phyloP scores from a whole-genome alignment of 2,329 filamentous ascomycete species.

The Hypoxylon sp. region DNA sequence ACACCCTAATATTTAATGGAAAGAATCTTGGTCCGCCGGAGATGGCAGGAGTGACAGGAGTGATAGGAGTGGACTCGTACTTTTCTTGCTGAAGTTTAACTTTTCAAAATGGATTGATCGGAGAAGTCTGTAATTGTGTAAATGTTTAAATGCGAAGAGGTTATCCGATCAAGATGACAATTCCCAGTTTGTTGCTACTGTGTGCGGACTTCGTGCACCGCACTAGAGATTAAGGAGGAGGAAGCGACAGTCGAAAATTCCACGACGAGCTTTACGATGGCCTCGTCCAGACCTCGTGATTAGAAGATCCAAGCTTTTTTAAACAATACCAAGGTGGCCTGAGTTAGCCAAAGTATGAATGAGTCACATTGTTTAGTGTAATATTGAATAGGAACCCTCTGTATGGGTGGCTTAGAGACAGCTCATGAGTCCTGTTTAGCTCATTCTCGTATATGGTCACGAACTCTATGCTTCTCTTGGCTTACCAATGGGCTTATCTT shows the following conservation, averaged over 20 bases:
- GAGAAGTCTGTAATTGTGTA: background rate
- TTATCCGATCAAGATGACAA: background rate
- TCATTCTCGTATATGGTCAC: background rate
- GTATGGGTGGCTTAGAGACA: background rate
- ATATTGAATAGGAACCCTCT: background rate
- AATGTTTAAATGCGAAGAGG: background rate
- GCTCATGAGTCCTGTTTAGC: background rate
- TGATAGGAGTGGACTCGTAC: background rate
- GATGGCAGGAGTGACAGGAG: background rate
- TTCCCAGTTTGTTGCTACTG: background rate
- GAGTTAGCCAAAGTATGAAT: background rate
- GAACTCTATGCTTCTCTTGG: background rate
- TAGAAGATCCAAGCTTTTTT: background rate
- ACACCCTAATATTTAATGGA: background rate
- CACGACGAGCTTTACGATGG: background rate
- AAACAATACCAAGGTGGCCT: background rate
- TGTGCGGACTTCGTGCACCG: background rate
- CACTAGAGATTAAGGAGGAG: background rate
- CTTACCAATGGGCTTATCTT: background rate
- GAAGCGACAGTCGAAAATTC: background rate
- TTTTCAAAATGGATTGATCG: background rate
- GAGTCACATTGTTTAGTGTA: background rate
- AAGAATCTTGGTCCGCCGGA: background rate
- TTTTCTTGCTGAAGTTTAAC: background rate
- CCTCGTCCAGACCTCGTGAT: background rate